Base-by-base conservation (phyloP, 2,329 filamentous ascomycete species). In the Exophiala xenobiotica region DNA sequence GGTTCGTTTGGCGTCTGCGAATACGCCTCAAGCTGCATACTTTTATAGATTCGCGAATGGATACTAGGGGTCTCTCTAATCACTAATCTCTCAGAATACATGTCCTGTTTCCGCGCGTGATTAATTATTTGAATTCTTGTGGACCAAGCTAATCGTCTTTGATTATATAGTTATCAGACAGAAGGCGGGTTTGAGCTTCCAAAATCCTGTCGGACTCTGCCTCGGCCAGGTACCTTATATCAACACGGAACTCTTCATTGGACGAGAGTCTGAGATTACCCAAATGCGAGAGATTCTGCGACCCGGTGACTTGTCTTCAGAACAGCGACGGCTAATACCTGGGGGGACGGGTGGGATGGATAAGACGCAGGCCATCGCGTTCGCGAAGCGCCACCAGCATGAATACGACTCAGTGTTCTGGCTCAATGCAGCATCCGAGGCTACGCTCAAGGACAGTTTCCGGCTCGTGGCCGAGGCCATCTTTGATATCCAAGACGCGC, bases 291-390 rank as follows among this genome's bases (percentile, higher is more conserved):
- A 59, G 41, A 43, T 57, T 9, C 44, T 60, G 7, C 31, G 41
- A 12, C 46, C 51, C 16, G 20, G 42, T 14, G n/a, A 26, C 19
- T 24, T 26, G 22, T 29, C 37, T 19, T 8, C 23, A 4, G 19
- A 33, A 7, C 45, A 46, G 35, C 20, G 22, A 39, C 16, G 40
- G 16, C 24, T 58, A 6, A 61, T 71, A 22, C 55, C 75, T 6
- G 63, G 73, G 39, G 72, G 73, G 12, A 61, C 74, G 3, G 71
- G 73, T 12, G 73, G 73, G 3, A 74, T 76, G 23, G 72, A 70
- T 20, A 77, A 77, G 63, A 75, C 73, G n/a, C 68, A 76, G 16
- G 63, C 66, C 4, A 58, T 73, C 5, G 62, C 65, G 37, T 76
- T 70, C 59, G 58, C 65, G 1, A 67, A 65, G 57, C 53, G 51